Percentiles rank a stretch among this genome's conserved stretches.
These are phyloP conservation scores for Phytopythium boreale DNA, from an alignment of 352 stramenopile genomes.

Conservation along the genomic window DNA sequence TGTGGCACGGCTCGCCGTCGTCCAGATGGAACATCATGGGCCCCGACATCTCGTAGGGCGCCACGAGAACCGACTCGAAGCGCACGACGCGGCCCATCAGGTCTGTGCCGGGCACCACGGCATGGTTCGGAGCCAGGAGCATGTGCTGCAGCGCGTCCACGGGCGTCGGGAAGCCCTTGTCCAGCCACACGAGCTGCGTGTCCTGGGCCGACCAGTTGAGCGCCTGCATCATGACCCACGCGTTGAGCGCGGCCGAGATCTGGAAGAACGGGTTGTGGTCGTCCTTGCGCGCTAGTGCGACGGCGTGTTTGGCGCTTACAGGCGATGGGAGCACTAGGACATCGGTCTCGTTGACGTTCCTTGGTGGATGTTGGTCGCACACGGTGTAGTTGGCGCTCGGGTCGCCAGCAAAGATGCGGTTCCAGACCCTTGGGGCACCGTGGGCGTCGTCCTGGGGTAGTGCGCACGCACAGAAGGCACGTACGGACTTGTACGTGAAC, in stretches of 20 bases:
- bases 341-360: no score
- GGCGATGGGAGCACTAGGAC: no score
- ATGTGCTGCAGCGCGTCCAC: slow-evolving; percentile 39
- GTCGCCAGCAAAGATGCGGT: no score
- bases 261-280: slow-evolving; percentile 39
- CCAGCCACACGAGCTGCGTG: slow-evolving; percentile 42
- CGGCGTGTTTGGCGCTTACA: no score
- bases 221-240: background rate
- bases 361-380: no score
- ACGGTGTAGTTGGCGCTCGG: no score
- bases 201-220: slow-evolving; percentile 19
- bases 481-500: no score
- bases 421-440: no score
- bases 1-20: slow-evolving; percentile 35
- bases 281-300: slow-evolving; percentile 18
- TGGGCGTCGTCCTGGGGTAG: no score
- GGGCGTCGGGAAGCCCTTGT: slow-evolving; percentile 34
- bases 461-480: no score
- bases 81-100: slow-evolving; percentile 29
- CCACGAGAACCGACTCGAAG: slow-evolving; percentile 33
- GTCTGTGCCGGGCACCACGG: slow-evolving; percentile 20
- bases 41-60: slow-evolving; percentile 34
- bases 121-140: slow-evolving; percentile 27
- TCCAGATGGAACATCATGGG: slow-evolving; percentile 45
- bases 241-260: slow-evolving; percentile 13